Conservation (phyloP, 148 eudicot species). For the Selenicereus undatus region DNA sequence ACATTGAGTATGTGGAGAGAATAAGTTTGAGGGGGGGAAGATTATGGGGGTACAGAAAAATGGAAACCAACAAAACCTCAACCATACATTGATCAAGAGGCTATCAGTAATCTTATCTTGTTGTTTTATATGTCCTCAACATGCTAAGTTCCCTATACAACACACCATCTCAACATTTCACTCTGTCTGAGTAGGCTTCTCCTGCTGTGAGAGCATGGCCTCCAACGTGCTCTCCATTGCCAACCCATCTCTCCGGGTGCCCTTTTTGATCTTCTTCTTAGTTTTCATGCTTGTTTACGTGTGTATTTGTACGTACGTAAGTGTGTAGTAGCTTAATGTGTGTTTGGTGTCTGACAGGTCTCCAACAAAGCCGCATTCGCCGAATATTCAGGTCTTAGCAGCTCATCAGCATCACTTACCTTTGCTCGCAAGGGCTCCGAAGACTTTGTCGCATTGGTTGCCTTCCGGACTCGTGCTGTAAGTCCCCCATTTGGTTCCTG, state of each 20-base stretch:
- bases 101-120: constrained; percentile 50
- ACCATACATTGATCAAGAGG: constrained; percentile 65
- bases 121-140: constrained; percentile 23
- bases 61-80: constrained; percentile 25
- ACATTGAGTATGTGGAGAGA: constrained; percentile 8
- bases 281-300: background rate
- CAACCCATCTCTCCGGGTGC: constrained; percentile 65
- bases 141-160: constrained; percentile 8
- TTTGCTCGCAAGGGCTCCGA: constrained; percentile 49
- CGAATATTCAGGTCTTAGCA: constrained; percentile 67
- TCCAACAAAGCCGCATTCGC: constrained; percentile 64
- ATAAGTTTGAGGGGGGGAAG: constrained; percentile 11
- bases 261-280: background rate
- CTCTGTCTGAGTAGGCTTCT: constrained; percentile 2
- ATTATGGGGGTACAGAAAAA: constrained; percentile 19
- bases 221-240: constrained; percentile 71
- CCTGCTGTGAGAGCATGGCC: constrained; percentile 47
- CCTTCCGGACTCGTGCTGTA: constrained; percentile 80
- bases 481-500: constrained; percentile 16
- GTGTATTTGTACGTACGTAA: background rate
- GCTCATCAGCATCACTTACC: constrained; percentile 47
- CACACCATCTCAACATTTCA: background rate
- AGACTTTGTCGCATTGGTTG: constrained; percentile 49
- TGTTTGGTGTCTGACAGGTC: constrained; percentile 36
- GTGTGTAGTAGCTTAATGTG: background rate